Evolutionary conservation across 129 eudicot genomes (phyloP).

Genomic region (Flaveria bidentis): DNA sequence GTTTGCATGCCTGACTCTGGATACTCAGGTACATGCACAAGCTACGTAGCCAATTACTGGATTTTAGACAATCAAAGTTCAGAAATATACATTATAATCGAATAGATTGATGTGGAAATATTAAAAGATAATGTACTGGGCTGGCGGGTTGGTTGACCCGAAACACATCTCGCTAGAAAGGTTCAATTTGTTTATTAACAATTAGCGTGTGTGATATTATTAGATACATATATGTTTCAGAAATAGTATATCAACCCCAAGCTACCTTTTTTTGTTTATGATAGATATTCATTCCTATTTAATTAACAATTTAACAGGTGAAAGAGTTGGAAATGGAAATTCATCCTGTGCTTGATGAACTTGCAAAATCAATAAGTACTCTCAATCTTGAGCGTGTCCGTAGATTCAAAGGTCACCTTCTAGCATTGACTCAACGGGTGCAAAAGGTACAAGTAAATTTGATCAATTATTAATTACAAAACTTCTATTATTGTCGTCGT

Average conservation of each 20-base stretch:
- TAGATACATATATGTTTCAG: background rate
- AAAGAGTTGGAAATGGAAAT: slow-evolving; percentile 92
- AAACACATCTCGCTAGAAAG: background rate
- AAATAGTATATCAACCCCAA: slow-evolving; percentile 19
- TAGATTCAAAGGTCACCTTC: slow-evolving; percentile 93
- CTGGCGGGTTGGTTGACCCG: background rate
- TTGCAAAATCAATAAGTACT: slow-evolving; percentile 91
- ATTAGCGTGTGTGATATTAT: background rate
- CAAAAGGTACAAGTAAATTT: slow-evolving; percentile 68
- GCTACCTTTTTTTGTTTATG: background rate
- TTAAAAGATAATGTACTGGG: background rate
- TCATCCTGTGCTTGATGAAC: slow-evolving; percentile 95
- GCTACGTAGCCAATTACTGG: background rate
- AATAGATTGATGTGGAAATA: slow-evolving; percentile 1
- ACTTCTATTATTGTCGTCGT: background rate
- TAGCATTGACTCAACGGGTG: slow-evolving; percentile 94
- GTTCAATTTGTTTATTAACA: background rate
- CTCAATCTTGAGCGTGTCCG: slow-evolving; percentile 94
- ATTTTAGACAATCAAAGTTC: background rate
- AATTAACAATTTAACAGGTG: slow-evolving; percentile 51
- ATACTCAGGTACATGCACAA: slow-evolving; percentile 77
- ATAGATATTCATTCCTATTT: background rate
- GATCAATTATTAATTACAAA: background rate
- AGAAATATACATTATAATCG: slow-evolving; percentile 1
- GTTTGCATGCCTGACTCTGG: slow-evolving; percentile 85